phyloP scores from a whole-genome alignment of 2,329 filamentous ascomycete species.

The Fusarium brachygibbosum region DNA sequence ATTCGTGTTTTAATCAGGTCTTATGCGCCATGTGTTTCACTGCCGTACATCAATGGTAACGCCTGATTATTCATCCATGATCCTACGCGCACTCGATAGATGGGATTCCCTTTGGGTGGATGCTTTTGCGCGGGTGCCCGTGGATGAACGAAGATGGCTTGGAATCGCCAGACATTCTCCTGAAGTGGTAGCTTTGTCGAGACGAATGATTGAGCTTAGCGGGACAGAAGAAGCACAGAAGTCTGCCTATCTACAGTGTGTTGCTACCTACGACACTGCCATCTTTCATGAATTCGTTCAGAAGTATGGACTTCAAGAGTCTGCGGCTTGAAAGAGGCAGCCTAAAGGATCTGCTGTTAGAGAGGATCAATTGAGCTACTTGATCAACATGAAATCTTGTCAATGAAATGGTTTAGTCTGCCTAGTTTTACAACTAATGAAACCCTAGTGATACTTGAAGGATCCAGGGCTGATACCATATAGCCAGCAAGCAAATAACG shows the following conservation, averaged over 20 bases:
- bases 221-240: not conserved
- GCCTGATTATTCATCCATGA: not conserved
- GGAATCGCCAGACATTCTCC: constrained; percentile 24
- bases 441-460: not conserved
- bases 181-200: constrained; percentile 19
- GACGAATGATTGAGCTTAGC: constrained; percentile 10
- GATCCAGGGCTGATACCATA: not conserved
- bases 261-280: constrained; percentile 21
- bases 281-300: constrained; percentile 14
- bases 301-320: not conserved
- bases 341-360: not conserved
- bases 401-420: not conserved
- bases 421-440: not conserved
- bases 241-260: constrained; percentile 9
- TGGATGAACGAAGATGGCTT: constrained; percentile 18
- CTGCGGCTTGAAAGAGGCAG: not conserved
- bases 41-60: constrained; percentile 14
- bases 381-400: not conserved
- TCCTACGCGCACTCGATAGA: constrained; percentile 22
- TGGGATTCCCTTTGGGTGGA: constrained; percentile 28
- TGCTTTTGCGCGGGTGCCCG: not conserved
- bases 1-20: not conserved
- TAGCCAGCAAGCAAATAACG: not conserved
- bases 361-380: not conserved
- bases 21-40: constrained; percentile 22